Percentiles rank a stretch among this genome's conserved stretches.
These are phyloP conservation scores for Eleusine coracana DNA, from an alignment of 176 grass and related monocot genomes.

Conservation along the genomic window DNA sequence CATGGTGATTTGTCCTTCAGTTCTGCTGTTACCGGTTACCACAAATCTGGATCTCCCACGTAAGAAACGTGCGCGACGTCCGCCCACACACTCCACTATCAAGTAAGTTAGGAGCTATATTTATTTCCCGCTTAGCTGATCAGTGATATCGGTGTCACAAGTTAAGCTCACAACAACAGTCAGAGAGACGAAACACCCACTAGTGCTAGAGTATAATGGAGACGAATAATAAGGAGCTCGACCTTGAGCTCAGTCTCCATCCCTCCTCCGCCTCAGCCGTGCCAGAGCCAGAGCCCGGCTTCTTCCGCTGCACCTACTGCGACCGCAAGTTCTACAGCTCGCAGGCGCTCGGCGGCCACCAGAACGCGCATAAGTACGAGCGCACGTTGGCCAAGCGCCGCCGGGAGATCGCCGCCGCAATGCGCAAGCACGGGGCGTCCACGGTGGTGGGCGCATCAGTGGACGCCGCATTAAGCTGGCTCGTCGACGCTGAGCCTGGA, in stretches of 20 bases:
- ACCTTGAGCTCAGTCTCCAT: neutral
- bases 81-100: neutral
- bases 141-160: neutral
- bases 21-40: neutral
- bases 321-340: constrained; percentile 58
- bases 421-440: neutral
- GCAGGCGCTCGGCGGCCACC: constrained; percentile 68
- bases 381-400: constrained; percentile 43
- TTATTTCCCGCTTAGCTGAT: neutral
- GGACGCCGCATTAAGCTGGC: neutral
- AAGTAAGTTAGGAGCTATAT: neutral
- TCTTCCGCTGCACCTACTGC: constrained; percentile 73
- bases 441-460: neutral
- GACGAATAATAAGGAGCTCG: neutral
- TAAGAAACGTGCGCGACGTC: neutral
- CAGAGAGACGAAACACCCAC: neutral
- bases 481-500: neutral
- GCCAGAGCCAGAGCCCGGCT: constrained; percentile 19
- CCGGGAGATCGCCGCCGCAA: constrained; percentile 13
- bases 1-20: neutral
- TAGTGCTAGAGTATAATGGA: neutral
- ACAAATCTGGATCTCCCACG: neutral
- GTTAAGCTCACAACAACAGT: neutral
- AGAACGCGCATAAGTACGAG: constrained; percentile 74
- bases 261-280: neutral